Percentiles rank a stretch among this genome's conserved stretches.
Conservation (phyloP, 768 basidiomycete species). For the Pulveroboletus ravenelii region DNA sequence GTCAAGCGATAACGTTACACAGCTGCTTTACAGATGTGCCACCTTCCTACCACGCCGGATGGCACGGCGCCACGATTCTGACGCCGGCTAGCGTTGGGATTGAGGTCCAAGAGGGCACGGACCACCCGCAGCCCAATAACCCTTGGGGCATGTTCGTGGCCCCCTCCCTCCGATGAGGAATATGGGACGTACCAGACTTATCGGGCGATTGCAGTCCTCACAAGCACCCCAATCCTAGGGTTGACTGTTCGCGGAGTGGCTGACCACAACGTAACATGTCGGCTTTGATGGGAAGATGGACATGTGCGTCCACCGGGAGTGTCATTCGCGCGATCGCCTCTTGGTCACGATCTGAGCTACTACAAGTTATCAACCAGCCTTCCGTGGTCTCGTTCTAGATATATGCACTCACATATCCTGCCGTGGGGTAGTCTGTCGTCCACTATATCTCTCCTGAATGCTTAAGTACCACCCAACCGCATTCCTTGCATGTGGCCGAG, state of each 20-base stretch:
- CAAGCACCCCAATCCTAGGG: constrained; percentile 5
- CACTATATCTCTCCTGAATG: background rate
- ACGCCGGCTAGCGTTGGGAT: background rate
- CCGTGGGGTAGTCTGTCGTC: constrained; percentile 13
- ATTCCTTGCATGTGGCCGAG: constrained; percentile 8
- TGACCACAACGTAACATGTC: background rate
- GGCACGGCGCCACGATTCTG: background rate
- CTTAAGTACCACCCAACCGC: background rate
- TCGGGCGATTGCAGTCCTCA: constrained; percentile 2
- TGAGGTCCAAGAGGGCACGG: background rate
- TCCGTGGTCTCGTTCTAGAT: constrained; percentile 7
- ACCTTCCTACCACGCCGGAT: constrained; percentile 10
- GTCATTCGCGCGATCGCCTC: constrained; percentile 1
- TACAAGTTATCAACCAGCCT: background rate
- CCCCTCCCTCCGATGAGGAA: background rate
- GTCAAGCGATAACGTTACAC: no score
- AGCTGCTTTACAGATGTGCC: no score
- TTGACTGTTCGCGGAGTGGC: constrained; percentile 2
- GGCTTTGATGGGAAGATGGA: constrained; percentile 21
- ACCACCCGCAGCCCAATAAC: background rate
- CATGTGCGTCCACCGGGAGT: constrained; percentile 1
- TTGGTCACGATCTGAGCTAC: constrained; percentile 1
- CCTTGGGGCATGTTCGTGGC: background rate
- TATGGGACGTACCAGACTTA: background rate
- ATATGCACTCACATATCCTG: constrained; percentile 6